Conservation (phyloP, 257 asterid species). For the Craterostigma plantagineum region DNA sequence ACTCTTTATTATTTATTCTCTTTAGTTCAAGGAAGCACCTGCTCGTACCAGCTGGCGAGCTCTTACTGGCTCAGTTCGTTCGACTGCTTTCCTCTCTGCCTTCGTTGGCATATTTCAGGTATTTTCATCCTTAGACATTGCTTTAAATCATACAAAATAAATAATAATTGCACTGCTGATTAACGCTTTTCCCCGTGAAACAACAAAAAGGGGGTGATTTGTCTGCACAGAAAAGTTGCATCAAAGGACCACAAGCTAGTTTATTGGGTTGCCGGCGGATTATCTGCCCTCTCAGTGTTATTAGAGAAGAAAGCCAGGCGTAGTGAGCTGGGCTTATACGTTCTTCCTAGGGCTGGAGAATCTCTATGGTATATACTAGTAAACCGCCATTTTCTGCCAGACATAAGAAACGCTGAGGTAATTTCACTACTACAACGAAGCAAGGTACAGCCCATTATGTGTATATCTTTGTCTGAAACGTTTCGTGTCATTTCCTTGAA, state of each 20-base stretch:
- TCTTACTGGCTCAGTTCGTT: constrained; percentile 73
- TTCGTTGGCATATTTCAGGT: constrained; percentile 98
- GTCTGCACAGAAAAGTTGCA: constrained; percentile 80
- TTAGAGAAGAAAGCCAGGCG: constrained; percentile 97
- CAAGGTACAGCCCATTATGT: no score
- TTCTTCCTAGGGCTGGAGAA: constrained; percentile 97
- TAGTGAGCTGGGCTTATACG: constrained; percentile 82
- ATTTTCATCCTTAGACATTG: no score
- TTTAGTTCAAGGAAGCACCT: constrained; percentile 91
- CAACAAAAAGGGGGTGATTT: constrained; percentile 62
- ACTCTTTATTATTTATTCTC: constrained; percentile 1
- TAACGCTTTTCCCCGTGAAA: constrained; percentile 11
- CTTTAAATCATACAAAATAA: no score
- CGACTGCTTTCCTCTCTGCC: constrained; percentile 87
- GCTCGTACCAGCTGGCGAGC: constrained; percentile 81
- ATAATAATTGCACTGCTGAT: no score
- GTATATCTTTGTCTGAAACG: no score
- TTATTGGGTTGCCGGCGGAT: constrained; percentile 85
- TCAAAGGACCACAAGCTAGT: constrained; percentile 87
- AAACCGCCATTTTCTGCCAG: constrained; percentile 77
- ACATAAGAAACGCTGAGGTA: constrained; percentile 87
- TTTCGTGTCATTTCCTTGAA: constrained; percentile 2
- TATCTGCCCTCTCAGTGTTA: constrained; percentile 80
- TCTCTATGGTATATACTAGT: constrained; percentile 89
- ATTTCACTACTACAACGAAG: constrained; percentile 2